Base-by-base conservation (phyloP, 768 basidiomycete species). In the Termitomyces sp. region DNA sequence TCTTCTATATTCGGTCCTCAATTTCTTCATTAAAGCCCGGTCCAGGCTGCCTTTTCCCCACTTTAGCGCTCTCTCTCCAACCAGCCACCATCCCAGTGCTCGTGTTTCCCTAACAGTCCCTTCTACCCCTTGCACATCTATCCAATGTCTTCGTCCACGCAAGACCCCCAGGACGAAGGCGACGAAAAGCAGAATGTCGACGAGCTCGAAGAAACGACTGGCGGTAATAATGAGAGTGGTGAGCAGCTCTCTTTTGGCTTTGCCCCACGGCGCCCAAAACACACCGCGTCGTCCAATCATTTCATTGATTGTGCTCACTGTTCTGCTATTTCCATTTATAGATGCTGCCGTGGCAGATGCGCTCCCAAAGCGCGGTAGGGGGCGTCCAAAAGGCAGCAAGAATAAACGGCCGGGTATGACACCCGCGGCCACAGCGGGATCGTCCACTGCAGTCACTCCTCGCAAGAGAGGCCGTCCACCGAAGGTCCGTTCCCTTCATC, bases 301-400 rank as follows among this genome's bases (percentile, higher is more conserved):
- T 51, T 61, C 60, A 56, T 62, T 67, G 57, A 63, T 62, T 56
- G 60, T 59, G 52, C 63, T 62, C 61, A 53, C 69, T 59, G 59
- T 66, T 66, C 62, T 56, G 57, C 54, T 60, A 64, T 60, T 49
- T 58, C 65, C 55, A 52, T 65, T 61, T 58, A 58, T 66, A 74
- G 77, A 75, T 68, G 70, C 75, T 60, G 68, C 77, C 58, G 72
- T 46, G 18, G 44, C 76, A 56, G 69, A 75, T 58, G 65, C 73
- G 46, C 77, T 82, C 42, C 64, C 68, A 60, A 94, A 92, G 77
- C 86, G 93, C 66, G 85, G 90, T 67, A 82, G 94, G 48, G 94
- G 94, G 54, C 85, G 94, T 63, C 94, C 94, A 60, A 92, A 87
- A 71, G 93, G 93, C 65, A 91, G 89, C 73, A 94, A 90, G 76